Evolutionary conservation across 805 yeast species (phyloP), one percentile per base, ranked within the genome.

Genomic region (Cyberlindnera maclurae): DNA sequence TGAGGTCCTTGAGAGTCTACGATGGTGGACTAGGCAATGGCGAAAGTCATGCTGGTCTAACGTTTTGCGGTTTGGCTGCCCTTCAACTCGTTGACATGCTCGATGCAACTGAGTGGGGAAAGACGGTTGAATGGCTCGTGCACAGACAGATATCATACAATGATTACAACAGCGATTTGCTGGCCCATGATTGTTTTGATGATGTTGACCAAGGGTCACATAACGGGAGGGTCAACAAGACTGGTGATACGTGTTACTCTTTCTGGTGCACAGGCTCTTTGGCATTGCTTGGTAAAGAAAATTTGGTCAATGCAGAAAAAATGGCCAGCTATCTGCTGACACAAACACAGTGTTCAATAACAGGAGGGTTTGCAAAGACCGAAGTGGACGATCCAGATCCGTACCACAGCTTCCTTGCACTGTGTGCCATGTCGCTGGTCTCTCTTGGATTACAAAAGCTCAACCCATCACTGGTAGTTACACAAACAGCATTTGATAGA

Each of bases 21-120:
- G 77, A 73, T 50, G 97, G 97, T 2, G 97, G 96, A 0, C 59
- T 85, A 33, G 82, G 89, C 5, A 58, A 55, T 29, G 60, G 66
- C 12, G 98, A 90, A 57, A 67, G 88, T 3, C 97, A 90, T 60
- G 79, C 87, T 7, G 98, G 97, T 0, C 68, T 83, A 42, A 82
- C 95, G 0, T 90, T 77, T 52, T 89, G 97, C 61, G 96, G 84
- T 0, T 50, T 89, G 17, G 82, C 82, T 0, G 58, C 83, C 1
- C 64, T 87, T 40, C 52, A 57, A 26, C 47, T 84, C 31, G 49
- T 69, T 5, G 63, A 54, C 4, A 42, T 45, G 11, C 26, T 66
- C 8, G 28, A 52, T 7, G 39, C 39, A 6, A 33, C 34, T 1
- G 56, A 59, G 9, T 64, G 65, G 64, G 45, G 49, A 1, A 51